phyloP scores from a whole-genome alignment of 495 filamentous ascomycete species.

The Margaritispora aquatica region DNA sequence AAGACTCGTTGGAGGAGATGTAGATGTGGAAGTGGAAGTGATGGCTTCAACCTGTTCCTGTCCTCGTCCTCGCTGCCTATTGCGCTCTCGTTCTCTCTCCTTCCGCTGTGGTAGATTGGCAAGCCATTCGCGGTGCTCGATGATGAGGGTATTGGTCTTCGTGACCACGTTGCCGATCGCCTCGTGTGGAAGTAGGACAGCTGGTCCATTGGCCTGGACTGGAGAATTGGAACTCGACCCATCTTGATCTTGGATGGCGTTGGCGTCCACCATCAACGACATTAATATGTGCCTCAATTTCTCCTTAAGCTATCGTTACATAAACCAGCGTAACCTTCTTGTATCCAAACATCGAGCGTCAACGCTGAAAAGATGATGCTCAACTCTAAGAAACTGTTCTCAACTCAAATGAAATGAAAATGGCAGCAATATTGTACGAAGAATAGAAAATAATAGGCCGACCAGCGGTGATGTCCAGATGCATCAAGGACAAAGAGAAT shows the following conservation, averaged over 20 bases:
- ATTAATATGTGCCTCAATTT: not conserved
- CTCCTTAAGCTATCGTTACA: not conserved
- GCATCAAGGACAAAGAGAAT: not conserved
- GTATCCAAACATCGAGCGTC: not conserved
- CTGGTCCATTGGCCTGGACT: not conserved
- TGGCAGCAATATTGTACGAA: too few species aligned
- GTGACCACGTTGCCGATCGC: slow-evolving; percentile 4
- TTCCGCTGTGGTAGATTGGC: not conserved
- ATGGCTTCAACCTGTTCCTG: not conserved
- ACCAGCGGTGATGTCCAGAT: not conserved
- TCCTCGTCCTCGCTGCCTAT: not conserved
- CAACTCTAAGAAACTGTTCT: too few species aligned
- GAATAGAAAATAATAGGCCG: not conserved
- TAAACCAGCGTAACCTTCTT: not conserved
- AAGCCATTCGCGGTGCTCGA: slow-evolving; percentile 3
- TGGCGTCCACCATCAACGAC: not conserved
- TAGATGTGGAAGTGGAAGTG: too few species aligned
- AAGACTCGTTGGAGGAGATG: not conserved
- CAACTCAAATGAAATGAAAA: too few species aligned
- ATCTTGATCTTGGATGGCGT: too few species aligned
- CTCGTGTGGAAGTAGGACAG: not conserved
- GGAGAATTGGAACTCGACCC: not conserved
- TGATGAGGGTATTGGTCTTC: slow-evolving; percentile 1
- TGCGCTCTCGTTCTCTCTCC: not conserved
- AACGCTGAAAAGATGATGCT: not conserved